Conservation (phyloP, 2,329 filamentous ascomycete species). For the Ophiostoma fasciatum region DNA sequence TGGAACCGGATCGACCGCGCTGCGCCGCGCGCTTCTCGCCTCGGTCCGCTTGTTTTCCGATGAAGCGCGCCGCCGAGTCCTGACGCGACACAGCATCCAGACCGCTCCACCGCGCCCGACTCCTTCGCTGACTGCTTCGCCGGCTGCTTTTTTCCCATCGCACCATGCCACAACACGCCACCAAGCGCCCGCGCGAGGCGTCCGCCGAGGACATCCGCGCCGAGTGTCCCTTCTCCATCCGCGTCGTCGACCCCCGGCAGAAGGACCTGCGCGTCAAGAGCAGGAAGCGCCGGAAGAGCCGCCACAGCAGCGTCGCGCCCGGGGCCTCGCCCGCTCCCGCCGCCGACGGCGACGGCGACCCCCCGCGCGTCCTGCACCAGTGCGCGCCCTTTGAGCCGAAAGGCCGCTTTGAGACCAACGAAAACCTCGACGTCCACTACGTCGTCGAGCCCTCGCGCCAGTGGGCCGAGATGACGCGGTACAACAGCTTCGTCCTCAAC, state of each 20-base stretch:
- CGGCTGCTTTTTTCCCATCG: no score
- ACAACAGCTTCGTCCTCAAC: conserved; percentile 47
- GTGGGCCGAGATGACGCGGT: conserved; percentile 44
- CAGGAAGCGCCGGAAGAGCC: conserved; percentile 28
- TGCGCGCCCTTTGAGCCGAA: conserved; percentile 37
- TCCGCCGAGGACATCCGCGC: conserved; percentile 34
- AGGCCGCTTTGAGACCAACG: conserved; percentile 38
- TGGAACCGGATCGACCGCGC: no score
- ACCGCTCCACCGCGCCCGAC: no score
- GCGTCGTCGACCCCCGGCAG: conserved; percentile 30
- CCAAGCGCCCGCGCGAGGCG: conserved; percentile 33
- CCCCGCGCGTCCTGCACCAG: conserved; percentile 32
- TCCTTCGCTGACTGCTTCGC: no score
- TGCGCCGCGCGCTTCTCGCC: no score
- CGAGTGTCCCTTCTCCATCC: conserved; percentile 39
- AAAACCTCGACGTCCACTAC: conserved; percentile 41
- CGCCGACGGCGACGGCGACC: conserved; percentile 28
- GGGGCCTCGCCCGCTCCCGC: conserved; percentile 14
- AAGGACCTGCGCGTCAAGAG: conserved; percentile 32
- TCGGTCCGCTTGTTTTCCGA: no score
- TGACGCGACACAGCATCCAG: conserved; percentile 3
- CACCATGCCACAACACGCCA: conserved; percentile 8
- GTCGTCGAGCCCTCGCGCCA: conserved; percentile 35
- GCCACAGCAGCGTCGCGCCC: conserved; percentile 2
- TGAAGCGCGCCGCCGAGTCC: no score